Base-by-base conservation (phyloP, 1,284 basidiomycete species). In the Irpex sp. region DNA sequence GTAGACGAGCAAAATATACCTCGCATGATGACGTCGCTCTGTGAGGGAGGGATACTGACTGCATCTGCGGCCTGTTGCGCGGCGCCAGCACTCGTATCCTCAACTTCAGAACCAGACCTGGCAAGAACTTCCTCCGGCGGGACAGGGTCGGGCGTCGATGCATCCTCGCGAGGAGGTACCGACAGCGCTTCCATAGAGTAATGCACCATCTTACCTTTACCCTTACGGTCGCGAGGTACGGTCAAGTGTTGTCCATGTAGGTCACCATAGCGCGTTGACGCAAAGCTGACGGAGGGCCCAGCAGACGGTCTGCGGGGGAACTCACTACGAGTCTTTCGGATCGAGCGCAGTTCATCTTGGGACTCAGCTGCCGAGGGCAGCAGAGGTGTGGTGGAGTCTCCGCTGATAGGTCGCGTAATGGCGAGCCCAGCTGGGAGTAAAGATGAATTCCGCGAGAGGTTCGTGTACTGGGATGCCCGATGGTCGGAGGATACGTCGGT, bases 21-120 rank as follows among this genome's bases (percentile, higher is more conserved):
- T 83, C 87, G 77, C 75, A 91, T 78, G 9, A 86, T 72, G n/a
- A 84, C 73, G 46, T 84, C 81, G 71, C 82, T 75, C 77, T 79
- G 60, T 70, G 67, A 55, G 66, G 66, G 58, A 36, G 67, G 67
- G 67, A 74, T 67, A 60, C n/a, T 46, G 5, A 31, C 36, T 31
- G 74, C 67, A 59, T 67, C 59, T 62, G 60, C 62, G 37, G 68
- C 71, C 46, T 74, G 71, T 35, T 72, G 71, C 55, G 81, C 81
- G 1, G 85, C 85, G 33, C 83, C 86, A 5, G 87, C 86, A 68
- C 88, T 91, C 0, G 86, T 87, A 37, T 76, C 83, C 26, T 81
- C 77, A 1, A 88, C 75, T 1, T 81, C 80, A 46, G 71, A 74
- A 17, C 82, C 80, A 0, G 78, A 78, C 51, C 89, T 79, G 54